Conservation (phyloP, 1,284 basidiomycete genomes). For the Cystobasidium pallidum region DNA sequence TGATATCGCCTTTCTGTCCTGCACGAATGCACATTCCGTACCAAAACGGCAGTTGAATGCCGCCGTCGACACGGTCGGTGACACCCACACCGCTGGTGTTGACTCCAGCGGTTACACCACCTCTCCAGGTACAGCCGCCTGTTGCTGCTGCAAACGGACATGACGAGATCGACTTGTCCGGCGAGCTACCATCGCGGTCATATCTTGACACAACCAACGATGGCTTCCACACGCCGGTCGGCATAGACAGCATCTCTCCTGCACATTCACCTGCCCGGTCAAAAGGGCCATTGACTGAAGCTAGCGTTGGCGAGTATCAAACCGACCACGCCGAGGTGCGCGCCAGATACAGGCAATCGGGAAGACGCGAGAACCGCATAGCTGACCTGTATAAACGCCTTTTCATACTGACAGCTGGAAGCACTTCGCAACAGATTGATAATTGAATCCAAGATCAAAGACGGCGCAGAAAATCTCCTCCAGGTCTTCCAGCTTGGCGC, state of each 20-base stretch:
- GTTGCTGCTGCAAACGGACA: slow-evolving; percentile 5
- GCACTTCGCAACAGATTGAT: slow-evolving; percentile 69
- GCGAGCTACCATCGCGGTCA: slow-evolving; percentile 23
- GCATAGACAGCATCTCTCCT: slow-evolving; percentile 16
- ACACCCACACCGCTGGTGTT: slow-evolving; percentile 43
- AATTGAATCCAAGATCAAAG: slow-evolving; percentile 74
- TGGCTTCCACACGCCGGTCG: slow-evolving; percentile 18
- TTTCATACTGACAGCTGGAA: slow-evolving; percentile 62
- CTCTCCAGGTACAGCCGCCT: background rate
- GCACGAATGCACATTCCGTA: background rate
- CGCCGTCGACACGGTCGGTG: slow-evolving; percentile 37
- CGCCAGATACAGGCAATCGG: slow-evolving; percentile 16
- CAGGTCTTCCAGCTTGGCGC: slow-evolving; percentile 61
- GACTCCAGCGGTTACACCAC: slow-evolving; percentile 21
- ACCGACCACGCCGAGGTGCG: slow-evolving; percentile 43
- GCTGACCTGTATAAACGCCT: slow-evolving; percentile 1
- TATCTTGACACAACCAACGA: slow-evolving; percentile 19
- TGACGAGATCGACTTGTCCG: slow-evolving; percentile 20
- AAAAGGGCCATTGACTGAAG: slow-evolving; percentile 22
- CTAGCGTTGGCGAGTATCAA: slow-evolving; percentile 31
- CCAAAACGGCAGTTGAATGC: slow-evolving; percentile 7
- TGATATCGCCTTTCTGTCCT: background rate
- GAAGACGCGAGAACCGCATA: background rate
- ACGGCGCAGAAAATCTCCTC: slow-evolving; percentile 81
- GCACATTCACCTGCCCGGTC: slow-evolving; percentile 23